Conservation (phyloP, 2,329 filamentous ascomycete genomes). For the Chaetomium olivaceum region DNA sequence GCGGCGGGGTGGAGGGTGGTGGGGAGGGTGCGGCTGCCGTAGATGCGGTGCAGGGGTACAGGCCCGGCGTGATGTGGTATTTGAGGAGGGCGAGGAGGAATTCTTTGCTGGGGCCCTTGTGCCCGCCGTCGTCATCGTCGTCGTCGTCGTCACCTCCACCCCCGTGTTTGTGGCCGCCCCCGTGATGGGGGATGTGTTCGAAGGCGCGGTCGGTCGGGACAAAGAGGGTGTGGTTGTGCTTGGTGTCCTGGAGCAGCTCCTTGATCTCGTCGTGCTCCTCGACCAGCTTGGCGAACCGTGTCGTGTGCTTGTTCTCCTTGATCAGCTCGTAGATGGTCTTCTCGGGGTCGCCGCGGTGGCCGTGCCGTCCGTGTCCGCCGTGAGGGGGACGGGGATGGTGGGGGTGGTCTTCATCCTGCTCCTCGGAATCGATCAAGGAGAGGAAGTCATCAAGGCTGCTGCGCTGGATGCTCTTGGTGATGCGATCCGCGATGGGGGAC, state of each 20-base stretch:
- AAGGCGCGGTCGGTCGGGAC: slow-evolving; percentile 78
- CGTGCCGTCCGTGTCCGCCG: slow-evolving; percentile 34
- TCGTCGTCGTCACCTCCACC: slow-evolving; percentile 33
- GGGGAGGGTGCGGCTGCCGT: slow-evolving; percentile 72
- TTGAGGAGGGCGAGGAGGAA: slow-evolving; percentile 66
- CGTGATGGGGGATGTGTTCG: slow-evolving; percentile 51
- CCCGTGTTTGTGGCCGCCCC: slow-evolving; percentile 1
- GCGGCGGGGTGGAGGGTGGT: slow-evolving; percentile 60
- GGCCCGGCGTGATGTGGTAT: slow-evolving; percentile 73
- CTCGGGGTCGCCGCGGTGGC: slow-evolving; percentile 49
- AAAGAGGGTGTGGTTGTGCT: slow-evolving; percentile 76
- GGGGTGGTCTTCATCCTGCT: slow-evolving; percentile 14
- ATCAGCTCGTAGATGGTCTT: slow-evolving; percentile 80
- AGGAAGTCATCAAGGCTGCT: slow-evolving; percentile 9
- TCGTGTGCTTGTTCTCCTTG: slow-evolving; percentile 72
- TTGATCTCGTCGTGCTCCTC: slow-evolving; percentile 72
- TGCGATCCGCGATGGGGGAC: slow-evolving; percentile 19
- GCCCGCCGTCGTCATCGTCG: slow-evolving; percentile 31
- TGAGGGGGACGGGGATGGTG: slow-evolving; percentile 13
- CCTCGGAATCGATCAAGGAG: slow-evolving; percentile 3
- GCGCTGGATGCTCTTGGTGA: slow-evolving; percentile 16
- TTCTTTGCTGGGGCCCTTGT: slow-evolving; percentile 62
- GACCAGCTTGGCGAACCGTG: slow-evolving; percentile 74
- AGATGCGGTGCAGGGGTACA: slow-evolving; percentile 65
- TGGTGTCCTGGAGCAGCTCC: slow-evolving; percentile 64